Evolutionary conservation across 2,329 filamentous ascomycete species (phyloP).

Genomic region (Nemania serpens): DNA sequence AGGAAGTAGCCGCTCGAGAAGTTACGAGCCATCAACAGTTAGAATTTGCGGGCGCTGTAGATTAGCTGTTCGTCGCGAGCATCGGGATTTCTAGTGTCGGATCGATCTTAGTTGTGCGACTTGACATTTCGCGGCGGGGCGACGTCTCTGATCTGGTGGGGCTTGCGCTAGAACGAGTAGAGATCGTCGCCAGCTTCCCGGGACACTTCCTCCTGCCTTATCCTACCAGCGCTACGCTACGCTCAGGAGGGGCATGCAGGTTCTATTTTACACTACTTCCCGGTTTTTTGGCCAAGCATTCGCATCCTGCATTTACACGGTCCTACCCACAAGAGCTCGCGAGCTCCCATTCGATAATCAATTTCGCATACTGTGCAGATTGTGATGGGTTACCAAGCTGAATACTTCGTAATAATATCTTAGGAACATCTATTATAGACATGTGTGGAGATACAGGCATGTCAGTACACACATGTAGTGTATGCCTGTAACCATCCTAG

Average conservation of each 20-base stretch:
- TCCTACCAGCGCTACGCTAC: too few species aligned
- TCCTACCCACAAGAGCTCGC: background rate
- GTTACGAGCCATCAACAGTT: slow-evolving; percentile 7
- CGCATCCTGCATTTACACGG: slow-evolving; percentile 2
- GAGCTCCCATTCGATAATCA: background rate
- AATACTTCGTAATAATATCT: too few species aligned
- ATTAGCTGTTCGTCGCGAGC: slow-evolving; percentile 5
- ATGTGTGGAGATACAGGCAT: too few species aligned
- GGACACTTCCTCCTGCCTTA: slow-evolving; percentile 6
- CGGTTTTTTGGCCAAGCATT: slow-evolving; percentile 1
- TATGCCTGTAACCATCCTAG: too few species aligned
- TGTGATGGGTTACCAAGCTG: too few species aligned
- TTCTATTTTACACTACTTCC: background rate
- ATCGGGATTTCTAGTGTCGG: slow-evolving; percentile 27
- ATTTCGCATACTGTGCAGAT: slow-evolving; percentile 1
- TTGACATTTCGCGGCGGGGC: slow-evolving; percentile 5
- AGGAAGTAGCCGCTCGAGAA: slow-evolving; percentile 17
- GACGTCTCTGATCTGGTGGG: slow-evolving; percentile 7
- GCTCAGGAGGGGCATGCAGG: slow-evolving; percentile 5
- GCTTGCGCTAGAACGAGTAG: slow-evolving; percentile 20
- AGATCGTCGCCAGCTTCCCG: slow-evolving; percentile 25
- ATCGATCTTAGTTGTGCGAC: slow-evolving; percentile 21
- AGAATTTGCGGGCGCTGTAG: slow-evolving; percentile 8
- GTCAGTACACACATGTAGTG: too few species aligned
- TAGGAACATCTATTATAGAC: too few species aligned